phyloP scores from a whole-genome alignment of 2,329 filamentous ascomycete species.

The Stagonosporopsis rhizophila region DNA sequence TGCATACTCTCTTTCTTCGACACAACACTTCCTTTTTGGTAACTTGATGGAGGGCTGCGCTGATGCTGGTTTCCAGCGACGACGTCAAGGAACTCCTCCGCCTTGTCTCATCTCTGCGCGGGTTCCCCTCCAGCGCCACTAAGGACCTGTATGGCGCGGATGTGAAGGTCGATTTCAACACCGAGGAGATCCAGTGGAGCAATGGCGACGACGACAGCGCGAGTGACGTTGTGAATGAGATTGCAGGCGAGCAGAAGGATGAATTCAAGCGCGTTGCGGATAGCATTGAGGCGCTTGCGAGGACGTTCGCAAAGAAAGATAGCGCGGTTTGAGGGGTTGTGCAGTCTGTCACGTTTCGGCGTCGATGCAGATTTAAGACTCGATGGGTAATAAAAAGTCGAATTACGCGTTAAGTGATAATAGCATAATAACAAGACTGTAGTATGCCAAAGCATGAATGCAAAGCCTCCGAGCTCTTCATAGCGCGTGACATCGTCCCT shows the following conservation, averaged over 20 bases:
- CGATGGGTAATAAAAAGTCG: not conserved
- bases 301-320: constrained; percentile 53
- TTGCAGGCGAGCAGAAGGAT: constrained; percentile 52
- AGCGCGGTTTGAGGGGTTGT: constrained; percentile 36
- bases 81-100: constrained; percentile 52
- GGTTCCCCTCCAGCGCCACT: constrained; percentile 49
- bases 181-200: constrained; percentile 53
- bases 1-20: no score
- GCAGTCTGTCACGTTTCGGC: not conserved
- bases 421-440: not conserved
- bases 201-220: constrained; percentile 50
- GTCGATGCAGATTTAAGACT: not conserved
- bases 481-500: not conserved
- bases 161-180: constrained; percentile 51
- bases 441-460: not conserved
- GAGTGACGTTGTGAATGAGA: constrained; percentile 39
- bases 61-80: no score
- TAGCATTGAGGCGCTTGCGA: constrained; percentile 51
- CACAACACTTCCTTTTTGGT: no score
- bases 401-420: not conserved
- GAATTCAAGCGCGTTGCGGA: constrained; percentile 53
- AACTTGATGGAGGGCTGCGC: no score
- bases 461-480: not conserved
- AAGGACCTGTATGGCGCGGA: constrained; percentile 52
- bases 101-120: constrained; percentile 49